These are phyloP conservation scores for Solanum lycopersicoides DNA, from an alignment of 257 asterid genomes.

Conservation along the genomic window DNA sequence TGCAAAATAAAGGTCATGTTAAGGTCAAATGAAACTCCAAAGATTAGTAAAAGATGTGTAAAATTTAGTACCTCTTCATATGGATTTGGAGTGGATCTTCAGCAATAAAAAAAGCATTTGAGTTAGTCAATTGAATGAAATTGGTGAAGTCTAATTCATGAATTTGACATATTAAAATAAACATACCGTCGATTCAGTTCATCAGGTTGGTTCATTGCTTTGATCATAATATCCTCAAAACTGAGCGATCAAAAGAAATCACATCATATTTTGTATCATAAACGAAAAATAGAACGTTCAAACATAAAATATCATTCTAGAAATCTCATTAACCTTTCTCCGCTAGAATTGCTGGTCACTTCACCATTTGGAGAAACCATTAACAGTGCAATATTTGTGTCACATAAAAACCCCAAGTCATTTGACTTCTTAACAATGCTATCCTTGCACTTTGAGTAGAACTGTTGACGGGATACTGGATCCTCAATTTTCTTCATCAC, in stretches of 20 bases:
- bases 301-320: neutral
- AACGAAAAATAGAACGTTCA: neutral
- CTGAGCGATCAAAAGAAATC: conserved; percentile 5
- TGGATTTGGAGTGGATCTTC: conserved; percentile 30
- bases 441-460: conserved; percentile 52
- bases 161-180: neutral
- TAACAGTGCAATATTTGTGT: conserved; percentile 50
- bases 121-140: neutral
- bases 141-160: neutral
- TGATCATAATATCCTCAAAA: conserved; percentile 56
- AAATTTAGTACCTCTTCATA: conserved; percentile 29
- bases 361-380: conserved; percentile 60
- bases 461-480: conserved; percentile 31
- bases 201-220: conserved; percentile 32
- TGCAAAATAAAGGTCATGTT: conserved; percentile 5
- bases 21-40: neutral
- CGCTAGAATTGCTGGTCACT: conserved; percentile 38
- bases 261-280: neutral
- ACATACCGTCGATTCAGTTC: conserved; percentile 38
- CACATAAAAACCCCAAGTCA: conserved; percentile 54
- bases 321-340: conserved; percentile 28
- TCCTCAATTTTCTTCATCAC: conserved; percentile 37
- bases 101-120: neutral
- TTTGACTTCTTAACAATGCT: conserved; percentile 52
- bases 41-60: neutral